Conservation (phyloP, 1,139 yeast genomes). For the Debaryomyces sp. region DNA sequence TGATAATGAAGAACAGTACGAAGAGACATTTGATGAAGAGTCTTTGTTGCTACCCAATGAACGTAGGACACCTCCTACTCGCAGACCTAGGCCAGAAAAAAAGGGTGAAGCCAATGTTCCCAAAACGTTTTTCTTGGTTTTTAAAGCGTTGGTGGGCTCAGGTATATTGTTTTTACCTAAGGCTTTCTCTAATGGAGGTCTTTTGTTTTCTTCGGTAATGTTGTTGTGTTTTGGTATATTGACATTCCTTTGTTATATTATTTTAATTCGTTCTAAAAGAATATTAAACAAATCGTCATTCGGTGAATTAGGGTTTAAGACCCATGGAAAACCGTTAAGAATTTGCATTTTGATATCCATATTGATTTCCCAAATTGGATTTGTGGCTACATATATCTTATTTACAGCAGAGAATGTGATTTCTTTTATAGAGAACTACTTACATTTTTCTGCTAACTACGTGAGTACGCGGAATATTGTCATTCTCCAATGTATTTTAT, state of each 20-base stretch:
- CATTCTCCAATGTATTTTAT: slow-evolving; percentile 54
- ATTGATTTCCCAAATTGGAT: slow-evolving; percentile 74
- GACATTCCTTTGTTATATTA: slow-evolving; percentile 71
- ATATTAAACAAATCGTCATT: slow-evolving; percentile 65
- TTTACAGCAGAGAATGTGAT: slow-evolving; percentile 72
- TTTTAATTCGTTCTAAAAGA: slow-evolving; percentile 59
- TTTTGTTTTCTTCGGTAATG: slow-evolving; percentile 56
- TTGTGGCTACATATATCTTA: slow-evolving; percentile 93
- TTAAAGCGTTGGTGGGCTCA: slow-evolving; percentile 77
- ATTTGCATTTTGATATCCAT: slow-evolving; percentile 62
- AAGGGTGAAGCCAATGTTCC: slow-evolving; percentile 61
- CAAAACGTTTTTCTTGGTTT: slow-evolving; percentile 66
- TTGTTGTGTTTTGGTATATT: slow-evolving; percentile 61
- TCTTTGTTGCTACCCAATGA: slow-evolving; percentile 41
- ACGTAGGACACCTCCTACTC: slow-evolving; percentile 15
- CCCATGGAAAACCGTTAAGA: slow-evolving; percentile 66
- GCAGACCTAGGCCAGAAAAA: slow-evolving; percentile 11
- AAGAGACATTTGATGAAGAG: slow-evolving; percentile 51
- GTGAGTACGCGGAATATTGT: slow-evolving; percentile 41
- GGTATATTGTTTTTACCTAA: slow-evolving; percentile 75
- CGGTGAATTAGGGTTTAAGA: slow-evolving; percentile 69
- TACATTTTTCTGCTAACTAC: slow-evolving; percentile 13
- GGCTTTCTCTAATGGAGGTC: slow-evolving; percentile 76
- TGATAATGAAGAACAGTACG: slow-evolving; percentile 44
- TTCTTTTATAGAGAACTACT: slow-evolving; percentile 39